Evolutionary conservation across 2,329 filamentous ascomycete genomes (phyloP).

Genomic region (Hortaea werneckii): DNA sequence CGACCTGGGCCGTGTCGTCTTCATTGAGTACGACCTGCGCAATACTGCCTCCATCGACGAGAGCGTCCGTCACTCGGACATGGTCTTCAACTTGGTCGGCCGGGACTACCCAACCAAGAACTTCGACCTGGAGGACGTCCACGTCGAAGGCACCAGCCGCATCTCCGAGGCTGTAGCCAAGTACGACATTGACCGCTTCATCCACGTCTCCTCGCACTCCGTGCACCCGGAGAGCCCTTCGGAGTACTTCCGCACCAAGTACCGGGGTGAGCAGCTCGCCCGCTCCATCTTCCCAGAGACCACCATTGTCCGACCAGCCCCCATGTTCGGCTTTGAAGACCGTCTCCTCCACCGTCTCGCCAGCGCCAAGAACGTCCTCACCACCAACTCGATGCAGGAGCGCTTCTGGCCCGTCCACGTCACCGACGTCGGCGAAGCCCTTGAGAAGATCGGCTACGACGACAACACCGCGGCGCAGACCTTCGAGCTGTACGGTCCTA

Average conservation of each 20-base stretch:
- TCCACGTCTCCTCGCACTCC: constrained; percentile 94
- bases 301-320: constrained; percentile 88
- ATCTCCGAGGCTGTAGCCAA: constrained; percentile 93
- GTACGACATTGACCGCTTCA: constrained; percentile 93
- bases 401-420: constrained; percentile 84
- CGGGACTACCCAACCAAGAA: constrained; percentile 98
- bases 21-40: constrained; percentile 87
- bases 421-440: constrained; percentile 79
- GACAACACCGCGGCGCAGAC: constrained; percentile 85
- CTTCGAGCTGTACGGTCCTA: constrained; percentile 88
- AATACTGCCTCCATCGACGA: constrained; percentile 96
- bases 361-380: constrained; percentile 68
- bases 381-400: constrained; percentile 88
- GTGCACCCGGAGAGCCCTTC: constrained; percentile 69
- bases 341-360: constrained; percentile 80
- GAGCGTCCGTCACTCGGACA: constrained; percentile 90
- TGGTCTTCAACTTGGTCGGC: constrained; percentile 93
- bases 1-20: constrained; percentile 80
- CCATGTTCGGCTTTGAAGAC: constrained; percentile 92
- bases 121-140: constrained; percentile 84
- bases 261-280: constrained; percentile 68
- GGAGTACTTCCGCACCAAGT: constrained; percentile 89
- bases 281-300: constrained; percentile 91
- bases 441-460: constrained; percentile 84
- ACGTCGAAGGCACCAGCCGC: constrained; percentile 82